A percentile compares a stretch with the other conserved stretches of the same genome.
Evolutionary conservation across 805 yeast genomes (phyloP).

Genomic region (Tetrapisispora pingtungensis): DNA sequence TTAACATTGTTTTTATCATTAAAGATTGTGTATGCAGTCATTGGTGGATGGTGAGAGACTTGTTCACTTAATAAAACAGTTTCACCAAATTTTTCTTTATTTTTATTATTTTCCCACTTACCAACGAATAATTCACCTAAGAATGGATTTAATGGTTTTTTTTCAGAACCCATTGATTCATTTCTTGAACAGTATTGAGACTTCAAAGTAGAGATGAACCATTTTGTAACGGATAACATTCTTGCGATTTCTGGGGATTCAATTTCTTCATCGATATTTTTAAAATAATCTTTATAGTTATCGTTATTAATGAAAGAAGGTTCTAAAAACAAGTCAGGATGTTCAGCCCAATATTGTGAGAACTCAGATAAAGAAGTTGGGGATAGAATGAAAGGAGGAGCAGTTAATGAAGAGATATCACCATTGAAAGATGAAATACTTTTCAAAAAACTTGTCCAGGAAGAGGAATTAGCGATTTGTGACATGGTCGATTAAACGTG

Average conservation of each 20-base stretch:
- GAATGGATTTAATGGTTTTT: constrained; percentile 93
- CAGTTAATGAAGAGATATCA: constrained; percentile 86
- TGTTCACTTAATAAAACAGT: constrained; percentile 78
- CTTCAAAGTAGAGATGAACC: constrained; percentile 84
- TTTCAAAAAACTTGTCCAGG: constrained; percentile 88
- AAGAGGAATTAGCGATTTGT: constrained; percentile 33
- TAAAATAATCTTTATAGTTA: constrained; percentile 11
- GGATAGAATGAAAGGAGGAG: constrained; percentile 93
- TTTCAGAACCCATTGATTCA: constrained; percentile 84
- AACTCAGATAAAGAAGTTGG: constrained; percentile 84
- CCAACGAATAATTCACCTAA: constrained; percentile 90
- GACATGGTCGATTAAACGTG: too few relatives aligned
- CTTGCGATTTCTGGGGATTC: constrained; percentile 38
- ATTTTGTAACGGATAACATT: constrained; percentile 68
- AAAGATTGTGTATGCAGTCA: constrained; percentile 75
- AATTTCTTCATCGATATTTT: constrained; percentile 21
- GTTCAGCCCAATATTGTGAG: constrained; percentile 94
- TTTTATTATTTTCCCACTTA: constrained; percentile 56
- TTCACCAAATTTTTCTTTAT: constrained; percentile 49
- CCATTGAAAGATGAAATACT: constrained; percentile 91
- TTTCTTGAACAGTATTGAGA: constrained; percentile 89
- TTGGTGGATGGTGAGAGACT: constrained; percentile 96
- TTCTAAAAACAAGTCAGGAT: constrained; percentile 71
- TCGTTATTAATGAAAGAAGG: constrained; percentile 39
- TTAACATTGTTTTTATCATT: constrained; percentile 59